Conservation (phyloP, 176 grass and related monocot species). For the Rhynchospora tenuis region DNA sequence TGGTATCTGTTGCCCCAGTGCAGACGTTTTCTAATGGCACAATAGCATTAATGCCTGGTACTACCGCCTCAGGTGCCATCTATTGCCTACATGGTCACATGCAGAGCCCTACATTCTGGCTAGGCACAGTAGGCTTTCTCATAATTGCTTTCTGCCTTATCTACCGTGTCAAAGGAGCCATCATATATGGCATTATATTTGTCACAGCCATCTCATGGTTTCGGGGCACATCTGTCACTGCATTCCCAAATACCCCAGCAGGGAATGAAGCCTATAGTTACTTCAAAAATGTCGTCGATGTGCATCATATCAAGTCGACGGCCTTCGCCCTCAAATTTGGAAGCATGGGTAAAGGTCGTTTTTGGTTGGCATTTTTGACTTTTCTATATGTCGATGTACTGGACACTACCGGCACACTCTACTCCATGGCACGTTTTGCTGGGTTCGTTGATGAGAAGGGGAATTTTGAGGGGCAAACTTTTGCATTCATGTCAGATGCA, state of each 20-base stretch:
- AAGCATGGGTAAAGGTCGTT: conserved; percentile 30
- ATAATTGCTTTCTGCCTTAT: conserved; percentile 48
- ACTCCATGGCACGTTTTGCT: conserved; percentile 67
- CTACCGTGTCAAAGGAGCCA: conserved; percentile 40
- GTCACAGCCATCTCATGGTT: conserved; percentile 60
- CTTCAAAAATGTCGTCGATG: conserved; percentile 52
- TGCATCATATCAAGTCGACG: conserved; percentile 44
- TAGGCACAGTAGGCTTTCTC: conserved; percentile 47
- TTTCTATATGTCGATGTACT: conserved; percentile 66
- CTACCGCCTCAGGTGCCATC: conserved; percentile 10
- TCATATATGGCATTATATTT: conserved; percentile 75
- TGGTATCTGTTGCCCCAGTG: conserved; percentile 34
- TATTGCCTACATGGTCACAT: conserved; percentile 48
- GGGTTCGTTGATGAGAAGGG: conserved; percentile 45
- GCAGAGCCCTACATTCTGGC: conserved; percentile 73
- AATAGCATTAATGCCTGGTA: conserved; percentile 9
- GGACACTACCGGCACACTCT: conserved; percentile 63
- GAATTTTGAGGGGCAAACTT: conserved; percentile 61
- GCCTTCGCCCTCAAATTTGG: conserved; percentile 41
- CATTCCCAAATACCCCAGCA: conserved; percentile 46
- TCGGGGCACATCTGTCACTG: conserved; percentile 45
- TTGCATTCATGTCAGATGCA: conserved; percentile 55
- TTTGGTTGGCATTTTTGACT: conserved; percentile 45
- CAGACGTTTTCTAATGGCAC: conserved; percentile 22
- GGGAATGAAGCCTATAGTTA: conserved; percentile 49